Percentiles rank a stretch among this genome's conserved stretches.
Evolutionary conservation across 305 asterid species (phyloP).

Genomic region (Solanum chacoense): DNA sequence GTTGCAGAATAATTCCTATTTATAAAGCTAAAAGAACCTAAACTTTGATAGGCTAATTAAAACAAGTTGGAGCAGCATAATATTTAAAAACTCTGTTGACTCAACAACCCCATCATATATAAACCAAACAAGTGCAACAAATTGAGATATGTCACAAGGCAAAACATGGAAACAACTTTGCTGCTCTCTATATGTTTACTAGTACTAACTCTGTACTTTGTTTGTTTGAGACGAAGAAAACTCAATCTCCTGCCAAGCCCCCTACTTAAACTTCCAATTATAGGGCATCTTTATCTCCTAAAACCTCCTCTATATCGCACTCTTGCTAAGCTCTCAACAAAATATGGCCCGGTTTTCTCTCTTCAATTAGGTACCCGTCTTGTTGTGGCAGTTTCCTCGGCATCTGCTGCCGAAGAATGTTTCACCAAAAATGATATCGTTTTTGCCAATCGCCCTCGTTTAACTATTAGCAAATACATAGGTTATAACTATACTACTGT

Average conservation of each 20-base stretch:
- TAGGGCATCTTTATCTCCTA: conserved; percentile 50
- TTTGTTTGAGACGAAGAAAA: not conserved
- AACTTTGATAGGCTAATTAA: not conserved
- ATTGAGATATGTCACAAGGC: not conserved
- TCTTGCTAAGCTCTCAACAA: conserved; percentile 16
- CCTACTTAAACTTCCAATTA: conserved; percentile 22
- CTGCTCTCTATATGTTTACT: not conserved
- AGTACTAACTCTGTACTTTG: not conserved
- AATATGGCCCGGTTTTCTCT: conserved; percentile 34
- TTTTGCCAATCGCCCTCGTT: conserved; percentile 29
- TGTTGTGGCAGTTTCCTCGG: conserved; percentile 25
- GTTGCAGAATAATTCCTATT: not conserved
- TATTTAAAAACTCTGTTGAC: not conserved
- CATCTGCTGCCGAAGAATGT: conserved; percentile 27
- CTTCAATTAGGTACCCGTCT: conserved; percentile 36
- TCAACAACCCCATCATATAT: not conserved
- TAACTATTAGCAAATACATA: conserved; percentile 20
- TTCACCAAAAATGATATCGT: conserved; percentile 32
- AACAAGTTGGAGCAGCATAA: not conserved
- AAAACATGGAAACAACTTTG: not conserved
- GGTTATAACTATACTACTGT: conserved; percentile 29
- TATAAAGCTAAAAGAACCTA: not conserved
- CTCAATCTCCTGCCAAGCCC: conserved; percentile 29
- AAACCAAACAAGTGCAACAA: not conserved
- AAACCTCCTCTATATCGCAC: conserved; percentile 29